Evolutionary conservation across 169 alveolate genomes (phyloP).

Genomic region (Cryptosporidium ryanae): DNA sequence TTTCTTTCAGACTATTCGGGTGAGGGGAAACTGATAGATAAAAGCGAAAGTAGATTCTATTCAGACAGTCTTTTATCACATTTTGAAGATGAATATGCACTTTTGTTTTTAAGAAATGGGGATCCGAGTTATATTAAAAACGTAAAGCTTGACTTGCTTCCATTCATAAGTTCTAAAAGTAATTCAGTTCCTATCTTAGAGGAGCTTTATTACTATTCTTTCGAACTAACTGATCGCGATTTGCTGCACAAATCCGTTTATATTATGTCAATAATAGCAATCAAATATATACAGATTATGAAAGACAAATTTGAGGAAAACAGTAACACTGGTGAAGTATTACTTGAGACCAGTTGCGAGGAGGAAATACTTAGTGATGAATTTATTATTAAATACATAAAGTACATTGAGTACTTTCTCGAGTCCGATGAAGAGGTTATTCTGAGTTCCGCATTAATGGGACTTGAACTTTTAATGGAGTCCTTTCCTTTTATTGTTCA

Average conservation of each 20-base stretch:
- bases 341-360: not conserved
- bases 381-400: constrained; percentile 1
- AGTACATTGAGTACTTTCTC: constrained; percentile 5
- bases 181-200: constrained; percentile 17
- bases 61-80: not conserved
- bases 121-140: constrained; percentile 87
- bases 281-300: constrained; percentile 16
- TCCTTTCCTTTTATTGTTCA: constrained; percentile 33
- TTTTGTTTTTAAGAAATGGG: constrained; percentile 84
- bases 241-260: constrained; percentile 31
- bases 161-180: constrained; percentile 85
- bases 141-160: constrained; percentile 83
- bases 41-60: not conserved
- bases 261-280: constrained; percentile 14
- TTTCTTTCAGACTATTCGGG: constrained; percentile 24
- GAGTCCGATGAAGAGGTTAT: constrained; percentile 18
- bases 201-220: constrained; percentile 59
- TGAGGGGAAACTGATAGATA: not conserved
- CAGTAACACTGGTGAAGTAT: not conserved
- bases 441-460: constrained; percentile 35
- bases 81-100: constrained; percentile 80
- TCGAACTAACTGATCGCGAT: constrained; percentile 1
- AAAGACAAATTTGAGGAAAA: not conserved
- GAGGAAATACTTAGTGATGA: not conserved
- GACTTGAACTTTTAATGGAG: constrained; percentile 20